Base-by-base conservation (phyloP, 495 filamentous ascomycete genomes). In the Trypethelium eluteriae region DNA sequence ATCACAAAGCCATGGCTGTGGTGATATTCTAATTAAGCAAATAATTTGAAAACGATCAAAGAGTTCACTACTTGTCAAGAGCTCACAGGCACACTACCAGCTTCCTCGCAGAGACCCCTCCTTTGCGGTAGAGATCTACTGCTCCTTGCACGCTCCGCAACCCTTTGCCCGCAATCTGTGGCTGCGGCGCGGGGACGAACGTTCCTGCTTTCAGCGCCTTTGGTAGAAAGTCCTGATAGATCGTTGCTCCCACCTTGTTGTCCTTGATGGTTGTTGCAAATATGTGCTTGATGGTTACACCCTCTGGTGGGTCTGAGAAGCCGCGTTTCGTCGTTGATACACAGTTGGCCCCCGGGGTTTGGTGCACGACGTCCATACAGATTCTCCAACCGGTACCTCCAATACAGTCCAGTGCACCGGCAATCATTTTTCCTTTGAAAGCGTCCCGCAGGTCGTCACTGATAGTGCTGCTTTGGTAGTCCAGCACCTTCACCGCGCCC, bases 191-290 rank as follows among this genome's bases (percentile, higher is more conserved):
- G 35, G 71, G 74, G 71, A 75, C 71, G 11, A 81, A 62, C 68
- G 74, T 74, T 50, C 79, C 79, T 35, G 50, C 59, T 66, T 75
- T 62, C 67, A 81, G 65, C 41, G 77, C 79, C 32, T 72, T 65
- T 47, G 76, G 74, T 9, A 80, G 67, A 62, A 70, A 81, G n/a
- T 81, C 74, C 64, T 66, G 41, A 1, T 7, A 44, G 41, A 44
- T 25, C 25, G 41, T 1, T 44, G 6, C 41, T 14, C 41, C 14
- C 6, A 14, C 41, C 14, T 44, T 44, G 7, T 44, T 14, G 41
- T 44, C 14, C 14, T 14, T 7, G 14, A 44, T 44, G 41, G 7
- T 44, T 44, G 41, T 44, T 7, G 14, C 41, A 44, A 14, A 44
- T 14, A 7, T 14, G 41, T 7, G 7, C 41, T 44, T 44, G 41